phyloP scores from a whole-genome alignment of 2,329 filamentous ascomycete genomes.

The Dendrostoma leiphaemia region DNA sequence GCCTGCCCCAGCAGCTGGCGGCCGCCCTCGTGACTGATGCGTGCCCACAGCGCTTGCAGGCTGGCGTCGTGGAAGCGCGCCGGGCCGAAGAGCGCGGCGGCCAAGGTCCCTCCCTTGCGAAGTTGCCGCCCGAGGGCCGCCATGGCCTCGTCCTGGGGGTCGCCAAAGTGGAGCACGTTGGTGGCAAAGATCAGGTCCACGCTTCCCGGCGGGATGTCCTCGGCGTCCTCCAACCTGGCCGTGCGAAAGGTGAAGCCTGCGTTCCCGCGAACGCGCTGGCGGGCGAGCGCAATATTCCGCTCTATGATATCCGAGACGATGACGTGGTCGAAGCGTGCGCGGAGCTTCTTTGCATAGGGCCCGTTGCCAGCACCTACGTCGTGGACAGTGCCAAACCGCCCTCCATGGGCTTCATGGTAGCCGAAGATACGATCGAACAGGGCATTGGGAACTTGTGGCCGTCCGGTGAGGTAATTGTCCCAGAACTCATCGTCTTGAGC shows the following conservation, averaged over 20 bases:
- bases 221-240: constrained; percentile 20
- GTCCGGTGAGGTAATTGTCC: constrained; percentile 25
- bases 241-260: constrained; percentile 19
- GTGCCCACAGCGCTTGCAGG: constrained; percentile 9
- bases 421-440: constrained; percentile 24
- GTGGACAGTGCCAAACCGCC: constrained; percentile 19
- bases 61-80: constrained; percentile 6
- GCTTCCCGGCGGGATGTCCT: constrained; percentile 17
- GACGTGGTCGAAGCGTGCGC: constrained; percentile 21
- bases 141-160: constrained; percentile 18
- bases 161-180: constrained; percentile 19
- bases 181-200: constrained; percentile 20
- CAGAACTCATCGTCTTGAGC: constrained; percentile 24
- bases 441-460: constrained; percentile 19
- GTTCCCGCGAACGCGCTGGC: constrained; percentile 12
- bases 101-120: constrained; percentile 21
- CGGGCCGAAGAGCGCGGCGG: constrained; percentile 14
- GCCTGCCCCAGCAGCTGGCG: neutral
- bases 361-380: constrained; percentile 26
- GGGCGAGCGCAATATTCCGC: constrained; percentile 21
- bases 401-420: constrained; percentile 23
- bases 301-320: constrained; percentile 24
- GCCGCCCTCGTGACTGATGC: neutral
- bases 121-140: constrained; percentile 19
- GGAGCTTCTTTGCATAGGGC: constrained; percentile 19